Base-by-base conservation (phyloP, 2,329 filamentous ascomycete species). In the Fusarium concolor region DNA sequence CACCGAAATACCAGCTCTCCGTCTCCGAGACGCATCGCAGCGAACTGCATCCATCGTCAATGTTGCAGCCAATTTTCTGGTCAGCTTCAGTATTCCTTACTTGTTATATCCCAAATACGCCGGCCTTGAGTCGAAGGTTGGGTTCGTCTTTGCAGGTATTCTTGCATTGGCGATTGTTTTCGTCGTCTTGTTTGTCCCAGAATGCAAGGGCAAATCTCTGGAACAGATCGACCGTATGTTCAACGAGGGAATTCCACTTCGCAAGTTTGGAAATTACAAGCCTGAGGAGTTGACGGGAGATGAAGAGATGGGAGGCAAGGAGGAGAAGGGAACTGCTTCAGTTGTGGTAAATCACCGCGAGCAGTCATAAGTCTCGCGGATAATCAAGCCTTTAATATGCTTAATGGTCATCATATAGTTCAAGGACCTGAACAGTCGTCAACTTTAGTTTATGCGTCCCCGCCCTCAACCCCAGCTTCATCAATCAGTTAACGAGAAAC, bases 181-280 rank as follows among this genome's bases (percentile, higher is more conserved):
- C 41, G 54, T 62, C 0, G 51, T 68, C 38, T 72, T 65, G 14
- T 72, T 64, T 1, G 65, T 72, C 2, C 70, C 70, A 0, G 67
- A 72, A 8, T 72, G 69, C 28, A 68, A 60, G 43, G 70, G 70
- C 0, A 72, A 70, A 26, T 68, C 70, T 3, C 11, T 72, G 10
- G 69, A 72, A 28, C 67, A 72, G 31, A 28, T 72, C 10, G 69
- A 72, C 9, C 62, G 50, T 9, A 37, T 72, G 33, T 72, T 72
- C 22, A 70, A 65, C 20, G 53, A 62, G 1, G 56, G 55, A 1
- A 37, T 70, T n/a, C 14, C 58, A 1, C 38, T 72, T 12, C 67
- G 69, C 0, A 58, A 72, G n/a, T 72, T 72, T 62, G 67, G 61
- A 2, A 67, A 66, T 17, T 46, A 57, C 0, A 64, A 64, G 15